Evolutionary conservation across 768 basidiomycete species (phyloP), one percentile per base, ranked within the genome.

Genomic region (Russula dissimulans): DNA sequence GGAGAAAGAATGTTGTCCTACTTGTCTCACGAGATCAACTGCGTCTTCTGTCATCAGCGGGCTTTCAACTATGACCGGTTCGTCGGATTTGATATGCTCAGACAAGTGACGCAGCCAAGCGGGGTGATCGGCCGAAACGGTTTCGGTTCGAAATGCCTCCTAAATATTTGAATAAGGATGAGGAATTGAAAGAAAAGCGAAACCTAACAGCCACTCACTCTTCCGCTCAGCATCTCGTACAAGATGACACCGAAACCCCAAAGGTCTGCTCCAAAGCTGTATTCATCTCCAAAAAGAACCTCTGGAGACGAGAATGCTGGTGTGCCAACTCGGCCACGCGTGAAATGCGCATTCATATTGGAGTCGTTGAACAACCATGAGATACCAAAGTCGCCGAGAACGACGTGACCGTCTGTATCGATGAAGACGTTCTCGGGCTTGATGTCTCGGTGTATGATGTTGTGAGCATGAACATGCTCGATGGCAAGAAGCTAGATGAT

Each of bases 401-500:
- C 93, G 63, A 82, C 81, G 60, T 82, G 82, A 46, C 89, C 85
- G 73, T 95, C 89, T 22, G 80, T 79, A 7, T 88, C 87, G 84
- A 91, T 91, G 18, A 99, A 81, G 17, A 99, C 81, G 71, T 99
- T 99, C 48, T 93, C 91, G n/a, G 95, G 97, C 71, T 98, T 99
- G 75, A 99, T 95, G 74, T 99, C 97, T 57, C 97, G 91, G 72
- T 99, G 97, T 51, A 99, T 95, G 70, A 99, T 98, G 26, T 95
- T 94, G 68, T 97, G 92, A 69, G 88, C 83, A 70, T 99, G 97
- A 2, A 98, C 93, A 7, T 60, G 43, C 26, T 62, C 63, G n/a
- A 64, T 53, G 18, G 63, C 60, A 48, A 64, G 50, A 10, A 64
- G 60, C 63, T 64, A 12, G 22, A 9, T 15, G n/a, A 10, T 3